Base-by-base conservation (phyloP, 306 rosid species). In the Macrotyloma uniflorum region DNA sequence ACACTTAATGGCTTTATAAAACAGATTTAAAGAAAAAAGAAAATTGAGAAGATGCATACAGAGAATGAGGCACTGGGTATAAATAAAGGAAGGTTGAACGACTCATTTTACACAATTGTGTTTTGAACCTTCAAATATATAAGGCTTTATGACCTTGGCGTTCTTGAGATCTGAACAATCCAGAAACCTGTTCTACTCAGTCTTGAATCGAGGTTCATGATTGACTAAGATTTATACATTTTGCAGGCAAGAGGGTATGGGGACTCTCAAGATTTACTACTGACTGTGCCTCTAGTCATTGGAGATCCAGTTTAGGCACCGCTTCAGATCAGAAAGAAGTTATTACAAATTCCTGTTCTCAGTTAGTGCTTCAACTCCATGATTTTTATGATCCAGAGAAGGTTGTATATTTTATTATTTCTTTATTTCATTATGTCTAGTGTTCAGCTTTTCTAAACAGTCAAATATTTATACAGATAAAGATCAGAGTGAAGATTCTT, bases 351-450 rank as follows among this genome's bases (percentile, higher is more conserved):
- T 91, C 96, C 20, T 95, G 96, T 82, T 93, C 98, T 81, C 92
- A 90, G 63, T 83, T 95, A 93, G 89, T 95, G 67, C 89, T 86
- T 62, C 97, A 91, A 81, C 93, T 95, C 19, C 96, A 84, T 75
- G 92, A 89, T 50, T 87, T 88, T 73, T 95, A 93, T 83, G 97
- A 93, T 70, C 88, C 97, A 3, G 92, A 89, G 61, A 95, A 93
- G 90, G 98, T 93, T 71, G 50, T 84, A 30, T 6, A 6, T 4
- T 12, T 0, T 36, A 0, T 36, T 36, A 36, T 46, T 50, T 18
- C 2, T 49, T 32, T 72, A 5, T 19, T 2, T 33, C n/a, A 72
- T 45, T 57, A 30, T 67, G 28, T 43, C 15, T 77, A 64, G 58
- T 70, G 67, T 74, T 77, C 61, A 59, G 78, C 43, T 72, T 57